Evolutionary conservation across 148 eudicot genomes (phyloP), one percentile per base, ranked within the genome.

Genomic region (Rhododendron vialii): DNA sequence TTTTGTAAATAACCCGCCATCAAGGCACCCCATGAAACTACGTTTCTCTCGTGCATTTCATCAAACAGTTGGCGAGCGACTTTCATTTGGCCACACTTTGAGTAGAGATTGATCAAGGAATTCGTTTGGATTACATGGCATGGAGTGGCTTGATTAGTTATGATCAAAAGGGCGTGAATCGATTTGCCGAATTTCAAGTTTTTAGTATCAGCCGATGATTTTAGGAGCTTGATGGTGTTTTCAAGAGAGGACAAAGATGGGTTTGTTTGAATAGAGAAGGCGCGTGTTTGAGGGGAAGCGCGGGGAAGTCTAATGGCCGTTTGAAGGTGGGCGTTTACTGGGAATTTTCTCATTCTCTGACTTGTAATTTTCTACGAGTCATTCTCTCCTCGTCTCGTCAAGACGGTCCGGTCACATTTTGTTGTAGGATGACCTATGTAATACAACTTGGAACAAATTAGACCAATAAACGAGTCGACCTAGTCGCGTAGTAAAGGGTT

Each of bases 11-110:
- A 88, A 1, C 90, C 91, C 5, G 90, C 86, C 90, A 91, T 86
- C 71, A 91, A 82, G 22, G 85, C 79, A 38, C 92, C 85, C 92
- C 90, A 92, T 4, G 92, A 89, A 18, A 92, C 92, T 30, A 92
- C 75, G 81, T 90, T 92, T 78, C 89, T 75, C 28, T 83, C 74
- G 9, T 17, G 88, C 94, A 92, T 87, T 88, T 50, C 61, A 71
- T 92, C 90, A 76, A 92, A 92, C 87, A 92, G 67, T 9, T 79
- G 84, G 59, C 86, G 91, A 17, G 92, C 91, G 26, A 48, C 63
- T 1, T 51, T n/a, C 2, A 87, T 47, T 17, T 88, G 69, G 4
- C 86, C 89, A 48, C 92, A 92, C 83, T 89, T 92, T 0, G 91
- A 84, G 83, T 92, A 90, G 11, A 88, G 75, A 86, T 89, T 90